A percentile compares a stretch with the other conserved stretches of the same genome.
Conservation (phyloP, 2,329 filamentous ascomycete genomes). For the Alternaria sp. region DNA sequence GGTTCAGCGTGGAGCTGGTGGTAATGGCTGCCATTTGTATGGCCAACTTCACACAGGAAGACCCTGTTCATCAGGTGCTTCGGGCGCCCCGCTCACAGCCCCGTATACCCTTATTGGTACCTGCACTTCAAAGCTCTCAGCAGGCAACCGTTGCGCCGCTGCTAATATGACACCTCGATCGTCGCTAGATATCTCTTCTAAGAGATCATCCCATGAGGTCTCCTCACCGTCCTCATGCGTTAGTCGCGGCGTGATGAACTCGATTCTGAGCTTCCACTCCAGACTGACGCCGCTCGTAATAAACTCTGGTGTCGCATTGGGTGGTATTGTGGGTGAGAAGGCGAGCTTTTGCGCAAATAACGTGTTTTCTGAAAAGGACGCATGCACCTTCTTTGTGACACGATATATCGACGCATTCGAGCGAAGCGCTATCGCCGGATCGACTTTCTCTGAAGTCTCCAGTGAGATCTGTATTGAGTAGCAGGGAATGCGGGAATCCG, state of each 20-base stretch:
- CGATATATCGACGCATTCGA: conserved; percentile 85
- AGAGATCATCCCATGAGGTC: conserved; percentile 54
- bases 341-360: conserved; percentile 79
- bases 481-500: conserved; percentile 76
- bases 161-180: conserved; percentile 79
- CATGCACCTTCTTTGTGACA: conserved; percentile 83
- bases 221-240: conserved; percentile 43
- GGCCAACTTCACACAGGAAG: conserved; percentile 34
- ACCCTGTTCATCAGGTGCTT: conserved; percentile 39
- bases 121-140: conserved; percentile 89
- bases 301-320: conserved; percentile 85
- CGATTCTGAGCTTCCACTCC: conserved; percentile 87
- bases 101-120: conserved; percentile 84
- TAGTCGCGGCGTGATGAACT: conserved; percentile 83
- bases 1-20: background rate
- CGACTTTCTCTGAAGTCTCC: conserved; percentile 85
- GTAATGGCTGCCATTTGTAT: background rate
- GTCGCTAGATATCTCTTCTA: conserved; percentile 81
- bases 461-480: conserved; percentile 85
- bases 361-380: conserved; percentile 78
- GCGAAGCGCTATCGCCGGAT: conserved; percentile 78
- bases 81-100: conserved; percentile 54
- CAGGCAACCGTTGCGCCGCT: conserved; percentile 76
- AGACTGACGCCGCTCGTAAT: conserved; percentile 86
- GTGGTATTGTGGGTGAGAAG: conserved; percentile 84